Evolutionary conservation across 1,284 basidiomycete species (phyloP).

Genomic region (Psilocybe mexicana): DNA sequence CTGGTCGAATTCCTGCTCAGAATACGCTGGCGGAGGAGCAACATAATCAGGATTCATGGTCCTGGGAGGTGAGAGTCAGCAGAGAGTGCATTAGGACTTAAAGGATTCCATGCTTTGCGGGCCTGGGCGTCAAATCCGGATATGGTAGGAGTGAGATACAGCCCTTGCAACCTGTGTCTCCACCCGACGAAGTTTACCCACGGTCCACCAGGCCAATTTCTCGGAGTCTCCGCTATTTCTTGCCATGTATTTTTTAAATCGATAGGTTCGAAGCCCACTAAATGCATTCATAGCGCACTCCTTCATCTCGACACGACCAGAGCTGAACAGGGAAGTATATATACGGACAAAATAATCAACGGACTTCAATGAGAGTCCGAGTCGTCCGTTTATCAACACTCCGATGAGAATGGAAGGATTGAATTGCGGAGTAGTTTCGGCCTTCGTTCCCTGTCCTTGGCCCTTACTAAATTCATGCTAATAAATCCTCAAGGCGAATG

Average conservation of each 20-base stretch:
- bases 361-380: not conserved
- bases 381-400: not conserved
- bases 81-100: not conserved
- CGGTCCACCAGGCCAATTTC: too few relatives aligned
- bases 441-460: not conserved
- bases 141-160: not conserved
- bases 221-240: too few relatives aligned
- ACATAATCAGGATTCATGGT: slow-evolving; percentile 26
- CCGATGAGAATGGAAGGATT: not conserved
- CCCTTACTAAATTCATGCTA: not conserved
- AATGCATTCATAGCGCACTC: too few relatives aligned
- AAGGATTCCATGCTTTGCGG: slow-evolving; percentile 7
- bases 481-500: too few relatives aligned
- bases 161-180: not conserved
- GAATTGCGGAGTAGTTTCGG: too few relatives aligned
- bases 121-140: slow-evolving; percentile 8
- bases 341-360: too few relatives aligned
- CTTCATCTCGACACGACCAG: too few relatives aligned
- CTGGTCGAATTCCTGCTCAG: slow-evolving; percentile 55
- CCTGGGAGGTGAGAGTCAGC: slow-evolving; percentile 11
- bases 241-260: too few relatives aligned
- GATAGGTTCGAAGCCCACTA: too few relatives aligned
- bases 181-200: too few relatives aligned
- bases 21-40: slow-evolving; percentile 50
- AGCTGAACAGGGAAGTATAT: too few relatives aligned